Evolutionary conservation across 345 rosid species (phyloP).

Genomic region (Populus simonii): DNA sequence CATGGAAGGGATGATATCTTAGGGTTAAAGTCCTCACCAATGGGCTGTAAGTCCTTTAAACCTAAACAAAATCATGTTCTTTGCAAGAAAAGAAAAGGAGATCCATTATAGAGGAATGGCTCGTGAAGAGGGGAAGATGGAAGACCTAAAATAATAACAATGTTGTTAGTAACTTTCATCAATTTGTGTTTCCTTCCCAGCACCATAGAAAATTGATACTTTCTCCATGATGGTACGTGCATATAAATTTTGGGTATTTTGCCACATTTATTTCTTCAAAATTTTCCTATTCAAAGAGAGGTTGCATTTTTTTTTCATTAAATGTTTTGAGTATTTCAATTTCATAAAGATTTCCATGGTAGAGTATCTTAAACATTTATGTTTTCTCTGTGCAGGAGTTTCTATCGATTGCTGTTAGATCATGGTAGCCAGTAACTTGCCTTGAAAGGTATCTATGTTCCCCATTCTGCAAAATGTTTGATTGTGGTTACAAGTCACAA

Average conservation of each 20-base stretch:
- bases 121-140: not conserved
- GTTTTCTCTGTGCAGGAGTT: slow-evolving; percentile 4
- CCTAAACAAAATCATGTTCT: not conserved
- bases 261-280: not conserved
- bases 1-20: not conserved
- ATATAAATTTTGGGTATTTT: not conserved
- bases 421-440: not conserved
- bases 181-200: not conserved
- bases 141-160: not conserved
- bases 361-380: not conserved
- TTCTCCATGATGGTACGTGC: not conserved
- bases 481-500: slow-evolving; percentile 67
- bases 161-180: not conserved
- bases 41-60: not conserved
- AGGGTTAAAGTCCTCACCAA: not conserved
- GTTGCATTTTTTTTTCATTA: not conserved
- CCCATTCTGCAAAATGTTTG: slow-evolving; percentile 48
- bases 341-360: not conserved
- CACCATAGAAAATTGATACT: not conserved
- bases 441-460: slow-evolving; percentile 19
- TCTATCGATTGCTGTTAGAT: not conserved
- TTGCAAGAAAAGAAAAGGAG: not conserved
- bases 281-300: not conserved
- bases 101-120: not conserved
- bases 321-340: not conserved